Evolutionary conservation across 345 rosid species (phyloP).

Genomic region (Aquilaria sinensis): DNA sequence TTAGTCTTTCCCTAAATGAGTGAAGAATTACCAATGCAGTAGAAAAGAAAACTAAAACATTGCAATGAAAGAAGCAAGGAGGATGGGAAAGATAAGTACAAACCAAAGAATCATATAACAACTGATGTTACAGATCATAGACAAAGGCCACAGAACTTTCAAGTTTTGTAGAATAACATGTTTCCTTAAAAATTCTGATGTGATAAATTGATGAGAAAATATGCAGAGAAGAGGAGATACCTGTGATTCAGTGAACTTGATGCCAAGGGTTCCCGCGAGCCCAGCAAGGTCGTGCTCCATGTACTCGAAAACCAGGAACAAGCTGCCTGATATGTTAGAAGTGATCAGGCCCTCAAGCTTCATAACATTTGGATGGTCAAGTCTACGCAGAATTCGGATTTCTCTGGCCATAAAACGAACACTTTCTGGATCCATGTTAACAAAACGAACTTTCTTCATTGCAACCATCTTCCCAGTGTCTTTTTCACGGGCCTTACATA

Average conservation of each 20-base stretch:
- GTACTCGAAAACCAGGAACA: constrained; percentile 77
- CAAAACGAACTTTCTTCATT: constrained; percentile 82
- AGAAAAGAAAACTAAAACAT: no score
- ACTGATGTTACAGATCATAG: no score
- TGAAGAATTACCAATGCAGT: no score
- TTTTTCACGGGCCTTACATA: constrained; percentile 61
- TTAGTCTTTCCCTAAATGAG: no score
- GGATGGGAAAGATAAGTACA: background rate
- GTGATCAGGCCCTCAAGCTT: constrained; percentile 74
- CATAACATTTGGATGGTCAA: constrained; percentile 79
- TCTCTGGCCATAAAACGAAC: constrained; percentile 92
- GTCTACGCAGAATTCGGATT: constrained; percentile 58
- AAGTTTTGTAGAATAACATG: no score
- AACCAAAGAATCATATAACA: background rate
- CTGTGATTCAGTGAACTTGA: constrained; percentile 70
- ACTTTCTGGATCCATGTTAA: constrained; percentile 80
- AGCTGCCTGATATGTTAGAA: constrained; percentile 68
- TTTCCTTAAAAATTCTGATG: no score
- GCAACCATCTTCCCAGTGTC: constrained; percentile 65
- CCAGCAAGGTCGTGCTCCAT: constrained; percentile 93
- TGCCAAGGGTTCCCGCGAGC: constrained; percentile 53
- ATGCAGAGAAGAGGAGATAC: constrained; percentile 22
- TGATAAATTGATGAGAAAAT: no score
- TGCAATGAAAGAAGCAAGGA: no score
- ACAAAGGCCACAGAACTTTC: background rate